Percentiles rank a stretch among this genome's conserved stretches.
Evolutionary conservation across 495 filamentous ascomycete species (phyloP).

Genomic region (Pyronema omphalodes): DNA sequence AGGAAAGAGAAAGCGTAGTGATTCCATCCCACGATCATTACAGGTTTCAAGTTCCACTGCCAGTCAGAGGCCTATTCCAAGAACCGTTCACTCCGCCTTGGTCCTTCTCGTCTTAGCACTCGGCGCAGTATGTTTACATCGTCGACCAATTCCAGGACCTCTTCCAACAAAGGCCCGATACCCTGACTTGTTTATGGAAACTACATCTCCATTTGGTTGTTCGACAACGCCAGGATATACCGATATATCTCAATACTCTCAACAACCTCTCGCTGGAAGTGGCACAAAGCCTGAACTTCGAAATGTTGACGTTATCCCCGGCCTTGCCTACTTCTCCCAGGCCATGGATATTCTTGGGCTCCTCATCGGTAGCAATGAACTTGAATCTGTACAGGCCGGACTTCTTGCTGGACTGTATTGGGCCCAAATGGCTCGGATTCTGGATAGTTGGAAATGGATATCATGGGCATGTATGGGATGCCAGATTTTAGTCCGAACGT

Average conservation of each 20-base stretch:
- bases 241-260: constrained; percentile 12
- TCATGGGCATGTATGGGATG: constrained; percentile 56
- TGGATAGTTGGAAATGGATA: constrained; percentile 85
- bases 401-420: constrained; percentile 77
- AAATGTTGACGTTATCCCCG: constrained; percentile 79
- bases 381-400: constrained; percentile 68
- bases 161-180: constrained; percentile 8
- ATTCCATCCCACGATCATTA: constrained; percentile 6
- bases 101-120: constrained; percentile 69
- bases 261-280: constrained; percentile 6
- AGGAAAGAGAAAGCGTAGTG: constrained; percentile 22
- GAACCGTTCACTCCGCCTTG: constrained; percentile 49
- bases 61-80: constrained; percentile 11
- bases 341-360: constrained; percentile 76
- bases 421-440: constrained; percentile 66
- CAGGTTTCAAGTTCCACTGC: not conserved
- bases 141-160: constrained; percentile 17
- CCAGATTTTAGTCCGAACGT: constrained; percentile 62
- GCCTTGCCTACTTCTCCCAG: constrained; percentile 70
- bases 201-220: constrained; percentile 16
- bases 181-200: constrained; percentile 10
- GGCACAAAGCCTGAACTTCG: constrained; percentile 20
- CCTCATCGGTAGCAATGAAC: constrained; percentile 54
- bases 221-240: constrained; percentile 14
- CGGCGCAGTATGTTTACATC: constrained; percentile 58